Evolutionary conservation across 805 yeast species (phyloP).

Genomic region (Jamesozyma gamospora): DNA sequence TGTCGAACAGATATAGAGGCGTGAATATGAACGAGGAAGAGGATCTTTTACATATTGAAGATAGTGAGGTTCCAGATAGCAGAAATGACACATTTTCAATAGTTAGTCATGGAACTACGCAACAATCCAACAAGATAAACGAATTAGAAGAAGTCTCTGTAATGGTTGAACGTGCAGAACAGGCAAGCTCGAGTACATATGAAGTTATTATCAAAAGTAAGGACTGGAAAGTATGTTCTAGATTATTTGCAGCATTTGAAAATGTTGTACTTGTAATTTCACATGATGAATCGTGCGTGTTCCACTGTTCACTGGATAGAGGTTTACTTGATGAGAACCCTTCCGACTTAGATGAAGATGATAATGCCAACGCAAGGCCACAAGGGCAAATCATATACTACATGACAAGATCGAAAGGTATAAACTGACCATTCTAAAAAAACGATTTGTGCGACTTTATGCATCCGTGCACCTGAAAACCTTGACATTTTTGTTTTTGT

Average conservation of each 20-base stretch:
- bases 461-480: no score
- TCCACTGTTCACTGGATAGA: slow-evolving; percentile 60
- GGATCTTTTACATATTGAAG: slow-evolving; percentile 16
- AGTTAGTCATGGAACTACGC: not conserved
- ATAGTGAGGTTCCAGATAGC: slow-evolving; percentile 12
- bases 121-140: not conserved
- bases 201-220: slow-evolving; percentile 44
- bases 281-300: slow-evolving; percentile 47
- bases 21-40: slow-evolving; percentile 1
- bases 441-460: not conserved
- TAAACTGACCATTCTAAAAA: slow-evolving; percentile 2
- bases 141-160: slow-evolving; percentile 12
- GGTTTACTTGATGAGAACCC: slow-evolving; percentile 10
- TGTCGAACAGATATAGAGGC: not conserved
- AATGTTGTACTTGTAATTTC: slow-evolving; percentile 51
- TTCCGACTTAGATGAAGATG: slow-evolving; percentile 5
- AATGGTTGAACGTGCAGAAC: slow-evolving; percentile 19
- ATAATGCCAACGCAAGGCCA: slow-evolving; percentile 30
- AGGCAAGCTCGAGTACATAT: slow-evolving; percentile 14
- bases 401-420: slow-evolving; percentile 31
- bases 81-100: not conserved
- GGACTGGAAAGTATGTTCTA: slow-evolving; percentile 62
- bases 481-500: no score
- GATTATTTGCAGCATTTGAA: slow-evolving; percentile 50
- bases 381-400: slow-evolving; percentile 58